Evolutionary conservation across 805 yeast species (phyloP).

Genomic region (Metschnikowia henanensis): DNA sequence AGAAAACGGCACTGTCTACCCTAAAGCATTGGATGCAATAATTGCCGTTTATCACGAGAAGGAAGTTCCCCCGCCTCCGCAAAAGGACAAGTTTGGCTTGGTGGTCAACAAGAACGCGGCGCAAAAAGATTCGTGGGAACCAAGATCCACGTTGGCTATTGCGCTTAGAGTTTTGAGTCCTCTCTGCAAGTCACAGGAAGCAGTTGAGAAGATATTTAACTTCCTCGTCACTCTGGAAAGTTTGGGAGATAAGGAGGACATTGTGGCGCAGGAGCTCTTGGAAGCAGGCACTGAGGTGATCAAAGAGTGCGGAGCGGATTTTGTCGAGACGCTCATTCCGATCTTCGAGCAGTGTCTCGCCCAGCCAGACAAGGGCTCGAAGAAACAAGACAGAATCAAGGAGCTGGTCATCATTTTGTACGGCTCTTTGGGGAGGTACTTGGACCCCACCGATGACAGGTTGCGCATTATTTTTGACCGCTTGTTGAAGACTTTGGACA

Average conservation of each 20-base stretch:
- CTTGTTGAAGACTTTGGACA: conserved; percentile 70
- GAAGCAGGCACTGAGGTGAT: conserved; percentile 85
- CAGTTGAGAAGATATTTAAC: conserved; percentile 54
- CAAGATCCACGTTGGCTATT: conserved; percentile 78
- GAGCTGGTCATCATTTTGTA: conserved; percentile 84
- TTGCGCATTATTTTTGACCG: conserved; percentile 64
- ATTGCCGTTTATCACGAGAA: conserved; percentile 57
- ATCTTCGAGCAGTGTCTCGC: conserved; percentile 73
- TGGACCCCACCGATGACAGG: conserved; percentile 65
- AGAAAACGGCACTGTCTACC: conserved; percentile 23
- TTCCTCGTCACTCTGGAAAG: conserved; percentile 66
- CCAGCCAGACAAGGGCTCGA: conserved; percentile 46
- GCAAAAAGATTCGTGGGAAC: conserved; percentile 80
- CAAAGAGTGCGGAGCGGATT: conserved; percentile 58
- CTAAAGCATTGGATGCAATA: conserved; percentile 42
- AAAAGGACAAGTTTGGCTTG: conserved; percentile 78
- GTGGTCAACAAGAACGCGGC: conserved; percentile 59
- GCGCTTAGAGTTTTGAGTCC: conserved; percentile 59
- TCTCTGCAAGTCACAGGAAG: conserved; percentile 33
- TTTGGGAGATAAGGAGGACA: conserved; percentile 68
- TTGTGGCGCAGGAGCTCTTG: conserved; percentile 79
- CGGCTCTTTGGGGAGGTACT: conserved; percentile 88
- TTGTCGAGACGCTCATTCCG: conserved; percentile 75
- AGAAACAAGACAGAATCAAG: conserved; percentile 59
- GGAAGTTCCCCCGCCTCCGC: conserved; percentile 74